Evolutionary conservation across 306 rosid genomes (phyloP).

Genomic region (Vigna trinervia): DNA sequence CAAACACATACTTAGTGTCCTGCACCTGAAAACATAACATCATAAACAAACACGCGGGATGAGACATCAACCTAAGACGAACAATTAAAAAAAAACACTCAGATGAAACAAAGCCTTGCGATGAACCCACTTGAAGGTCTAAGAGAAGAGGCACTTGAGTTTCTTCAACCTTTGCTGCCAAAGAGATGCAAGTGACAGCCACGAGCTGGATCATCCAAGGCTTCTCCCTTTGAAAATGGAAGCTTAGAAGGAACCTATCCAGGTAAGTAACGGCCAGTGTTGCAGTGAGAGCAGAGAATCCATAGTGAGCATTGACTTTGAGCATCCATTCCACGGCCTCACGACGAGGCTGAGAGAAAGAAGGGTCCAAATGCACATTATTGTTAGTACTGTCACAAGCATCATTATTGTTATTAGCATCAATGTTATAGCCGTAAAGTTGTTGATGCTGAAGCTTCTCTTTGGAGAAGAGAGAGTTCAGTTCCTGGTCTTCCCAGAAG

Average conservation of each 20-base stretch:
- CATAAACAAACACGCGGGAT: neutral
- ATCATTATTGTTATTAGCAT: neutral
- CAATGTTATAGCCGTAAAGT: constrained; percentile 24
- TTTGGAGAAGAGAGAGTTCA: constrained; percentile 66
- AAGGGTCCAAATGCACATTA: constrained; percentile 33
- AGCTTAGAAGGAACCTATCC: constrained; percentile 69
- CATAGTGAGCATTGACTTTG: constrained; percentile 73
- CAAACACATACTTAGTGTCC: constrained; percentile 66
- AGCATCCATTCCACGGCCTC: constrained; percentile 86
- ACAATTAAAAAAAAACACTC: neutral
- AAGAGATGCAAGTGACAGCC: constrained; percentile 87
- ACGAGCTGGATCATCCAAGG: constrained; percentile 93
- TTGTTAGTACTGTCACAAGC: neutral
- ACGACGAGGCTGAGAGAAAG: constrained; percentile 52
- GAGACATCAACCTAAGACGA: constrained; percentile 7
- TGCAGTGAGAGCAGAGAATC: constrained; percentile 81
- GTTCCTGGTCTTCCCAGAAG: constrained; percentile 81
- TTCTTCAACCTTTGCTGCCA: constrained; percentile 97
- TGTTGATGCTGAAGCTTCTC: constrained; percentile 58
- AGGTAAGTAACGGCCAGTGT: constrained; percentile 78
- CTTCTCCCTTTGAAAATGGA: constrained; percentile 76
- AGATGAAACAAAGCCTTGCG: neutral
- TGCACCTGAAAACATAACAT: constrained; percentile 59
- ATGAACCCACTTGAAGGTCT: constrained; percentile 78
- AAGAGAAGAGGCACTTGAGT: constrained; percentile 89